Percentiles rank a stretch among this genome's conserved stretches.
Conservation (phyloP, 2,329 filamentous ascomycete genomes). For the Colletotrichum gigasporum region DNA sequence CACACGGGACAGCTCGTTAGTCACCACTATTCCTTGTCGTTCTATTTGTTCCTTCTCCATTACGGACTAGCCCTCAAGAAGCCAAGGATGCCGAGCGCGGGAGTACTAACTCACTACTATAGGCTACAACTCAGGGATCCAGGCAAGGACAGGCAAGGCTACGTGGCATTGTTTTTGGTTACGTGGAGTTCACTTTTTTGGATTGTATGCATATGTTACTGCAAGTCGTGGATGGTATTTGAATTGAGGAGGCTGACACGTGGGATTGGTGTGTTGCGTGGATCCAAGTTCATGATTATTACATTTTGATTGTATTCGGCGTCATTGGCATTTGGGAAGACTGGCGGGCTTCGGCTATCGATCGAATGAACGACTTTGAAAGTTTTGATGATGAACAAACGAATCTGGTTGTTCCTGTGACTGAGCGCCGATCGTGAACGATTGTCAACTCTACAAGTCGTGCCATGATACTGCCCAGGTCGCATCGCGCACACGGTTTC, state of each 20-base stretch:
- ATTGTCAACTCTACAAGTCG: not conserved
- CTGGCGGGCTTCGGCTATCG: not conserved
- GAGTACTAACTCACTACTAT: conserved; percentile 15
- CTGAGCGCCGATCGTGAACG: not conserved
- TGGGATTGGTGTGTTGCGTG: not conserved
- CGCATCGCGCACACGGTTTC: not conserved
- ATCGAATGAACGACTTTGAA: conserved; percentile 4
- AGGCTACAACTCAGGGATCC: not conserved
- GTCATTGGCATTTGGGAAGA: conserved; percentile 2
- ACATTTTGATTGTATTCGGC: conserved; percentile 11
- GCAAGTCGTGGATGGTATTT: not conserved
- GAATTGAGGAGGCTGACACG: not conserved
- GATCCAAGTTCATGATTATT: not conserved
- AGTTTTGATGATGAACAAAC: not conserved
- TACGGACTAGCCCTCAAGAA: not conserved
- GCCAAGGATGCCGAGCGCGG: conserved; percentile 10
- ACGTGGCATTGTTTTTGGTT: not conserved
- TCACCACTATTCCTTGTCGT: conserved; percentile 26
- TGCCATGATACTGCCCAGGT: not conserved
- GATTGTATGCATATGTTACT: not conserved
- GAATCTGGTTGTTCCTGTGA: not conserved
- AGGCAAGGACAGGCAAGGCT: not conserved
- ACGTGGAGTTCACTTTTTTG: not conserved
- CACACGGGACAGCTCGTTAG: conserved; percentile 24
- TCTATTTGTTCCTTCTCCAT: not conserved